These are phyloP conservation scores for Xylariomycetidae sp. DNA, from an alignment of 2,329 filamentous ascomycete species.

Conservation along the genomic window DNA sequence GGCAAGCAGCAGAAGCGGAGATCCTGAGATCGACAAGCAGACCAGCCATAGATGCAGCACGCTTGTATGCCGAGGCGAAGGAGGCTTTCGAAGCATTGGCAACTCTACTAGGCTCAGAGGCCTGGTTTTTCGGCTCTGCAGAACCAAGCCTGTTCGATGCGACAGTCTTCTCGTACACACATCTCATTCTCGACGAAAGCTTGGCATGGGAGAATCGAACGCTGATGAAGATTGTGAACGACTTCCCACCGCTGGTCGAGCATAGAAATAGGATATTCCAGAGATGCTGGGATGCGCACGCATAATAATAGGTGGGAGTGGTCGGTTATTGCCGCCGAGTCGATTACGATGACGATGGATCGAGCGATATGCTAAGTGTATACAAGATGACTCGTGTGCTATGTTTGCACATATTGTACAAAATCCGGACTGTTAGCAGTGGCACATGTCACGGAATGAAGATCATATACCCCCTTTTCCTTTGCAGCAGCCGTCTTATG, in stretches of 20 bases:
- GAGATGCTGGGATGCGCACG: constrained; percentile 36
- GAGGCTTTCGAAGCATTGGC: constrained; percentile 44
- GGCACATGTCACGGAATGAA: too few relatives aligned
- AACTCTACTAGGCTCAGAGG: constrained; percentile 32
- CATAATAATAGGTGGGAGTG: not conserved
- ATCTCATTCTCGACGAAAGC: constrained; percentile 65
- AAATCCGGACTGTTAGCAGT: too few relatives aligned
- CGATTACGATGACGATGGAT: not conserved
- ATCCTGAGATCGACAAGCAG: constrained; percentile 55
- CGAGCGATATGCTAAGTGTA: not conserved
- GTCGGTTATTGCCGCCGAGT: not conserved
- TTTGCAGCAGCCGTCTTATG: too few relatives aligned
- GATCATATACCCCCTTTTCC: too few relatives aligned
- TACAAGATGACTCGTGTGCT: not conserved
- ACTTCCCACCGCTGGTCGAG: constrained; percentile 57
- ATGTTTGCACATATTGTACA: too few relatives aligned
- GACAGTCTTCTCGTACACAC: constrained; percentile 82
- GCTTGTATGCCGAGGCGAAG: constrained; percentile 39
- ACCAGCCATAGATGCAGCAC: constrained; percentile 29
- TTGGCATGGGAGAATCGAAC: constrained; percentile 61
- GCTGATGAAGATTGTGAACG: constrained; percentile 52
- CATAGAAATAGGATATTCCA: constrained; percentile 57
- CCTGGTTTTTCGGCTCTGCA: constrained; percentile 46
- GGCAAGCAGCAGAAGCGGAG: constrained; percentile 68
- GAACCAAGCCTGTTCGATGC: constrained; percentile 78